Evolutionary conservation across 208 protist genomes (phyloP), one percentile per base, ranked within the genome.

Genomic region (Wallacemonas sp.): DNA sequence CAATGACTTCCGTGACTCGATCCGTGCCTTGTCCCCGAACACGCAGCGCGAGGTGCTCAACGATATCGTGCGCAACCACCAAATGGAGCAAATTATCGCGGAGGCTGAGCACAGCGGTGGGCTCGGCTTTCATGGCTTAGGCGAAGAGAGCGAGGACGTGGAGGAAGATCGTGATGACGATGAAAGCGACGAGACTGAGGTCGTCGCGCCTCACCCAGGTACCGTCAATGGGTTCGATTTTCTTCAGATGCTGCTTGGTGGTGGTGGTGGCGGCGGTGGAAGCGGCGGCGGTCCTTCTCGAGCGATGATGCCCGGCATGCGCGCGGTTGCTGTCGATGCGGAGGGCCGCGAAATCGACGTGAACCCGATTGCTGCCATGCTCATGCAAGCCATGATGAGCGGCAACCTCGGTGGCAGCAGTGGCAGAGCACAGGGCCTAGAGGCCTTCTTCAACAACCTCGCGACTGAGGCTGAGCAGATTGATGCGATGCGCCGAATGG

Each of bases 11-110:
- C 84, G 79, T 45, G 82, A 69, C 6, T 87, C 78, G 1, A 75
- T 94, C 24, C 80, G 80, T 17, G 66, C 79, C 68, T 90, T 94
- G 88, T 78, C 83, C 1, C 84, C 88, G 17, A 79, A 80, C 54
- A 88, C 88, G 12, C 84, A 70, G 15, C 72, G 65, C 1, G 88
- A 94, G 8, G 72, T 94, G 12, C 51, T 94, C 22, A 89, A 90
- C 38, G 88, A 94, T 68, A 91, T 94, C 54, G 74, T 90, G 22
- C 81, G 84, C 6, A 71, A 60, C 41, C 71, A 79, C 42, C 68
- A 79, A 41, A 31, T 58, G 9, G 51, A 8, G 17, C 28, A 58
- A 17, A n/a, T 54, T 41, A 14, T 17, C 36, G 9, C 6, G 9
- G 36, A 41, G 6, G 36, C 36, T n/a, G n/a, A n/a, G n/a, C n/a